phyloP scores from a whole-genome alignment of 2,329 filamentous ascomycete genomes.

The Fusarium redolens region DNA sequence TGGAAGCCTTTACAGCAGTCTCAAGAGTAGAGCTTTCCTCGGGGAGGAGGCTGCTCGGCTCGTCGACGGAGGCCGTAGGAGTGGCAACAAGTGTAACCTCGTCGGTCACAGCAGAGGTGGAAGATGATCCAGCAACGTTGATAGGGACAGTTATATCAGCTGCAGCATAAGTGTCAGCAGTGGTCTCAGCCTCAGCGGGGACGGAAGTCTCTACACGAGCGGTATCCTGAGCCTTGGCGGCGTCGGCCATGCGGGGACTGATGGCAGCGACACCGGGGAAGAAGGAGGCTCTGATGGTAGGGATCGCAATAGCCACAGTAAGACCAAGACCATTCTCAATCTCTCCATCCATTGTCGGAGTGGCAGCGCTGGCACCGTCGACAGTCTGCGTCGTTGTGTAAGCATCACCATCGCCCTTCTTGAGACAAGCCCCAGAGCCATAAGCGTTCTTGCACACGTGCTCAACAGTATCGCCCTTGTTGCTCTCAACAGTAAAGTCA shows the following conservation, averaged over 20 bases:
- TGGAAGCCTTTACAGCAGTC: background rate
- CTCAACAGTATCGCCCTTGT: constrained; percentile 24
- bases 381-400: constrained; percentile 34
- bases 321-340: constrained; percentile 26
- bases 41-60: background rate
- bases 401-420: constrained; percentile 8
- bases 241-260: constrained; percentile 21
- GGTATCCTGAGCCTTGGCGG: background rate
- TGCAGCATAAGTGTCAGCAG: background rate
- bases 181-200: background rate
- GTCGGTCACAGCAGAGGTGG: too few relatives aligned
- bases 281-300: constrained; percentile 22
- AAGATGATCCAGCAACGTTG: fast-evolving
- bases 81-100: fast-evolving
- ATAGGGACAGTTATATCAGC: background rate
- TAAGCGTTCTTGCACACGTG: constrained; percentile 37
- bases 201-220: background rate
- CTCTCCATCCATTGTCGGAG: constrained; percentile 34
- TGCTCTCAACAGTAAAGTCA: constrained; percentile 32
- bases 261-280: constrained; percentile 33
- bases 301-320: constrained; percentile 28
- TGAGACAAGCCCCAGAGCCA: constrained; percentile 28
- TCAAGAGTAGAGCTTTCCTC: background rate
- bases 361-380: constrained; percentile 1
- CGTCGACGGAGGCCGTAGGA: background rate